Conservation (phyloP, 495 filamentous ascomycete genomes). For the Pyrenula massariospora region DNA sequence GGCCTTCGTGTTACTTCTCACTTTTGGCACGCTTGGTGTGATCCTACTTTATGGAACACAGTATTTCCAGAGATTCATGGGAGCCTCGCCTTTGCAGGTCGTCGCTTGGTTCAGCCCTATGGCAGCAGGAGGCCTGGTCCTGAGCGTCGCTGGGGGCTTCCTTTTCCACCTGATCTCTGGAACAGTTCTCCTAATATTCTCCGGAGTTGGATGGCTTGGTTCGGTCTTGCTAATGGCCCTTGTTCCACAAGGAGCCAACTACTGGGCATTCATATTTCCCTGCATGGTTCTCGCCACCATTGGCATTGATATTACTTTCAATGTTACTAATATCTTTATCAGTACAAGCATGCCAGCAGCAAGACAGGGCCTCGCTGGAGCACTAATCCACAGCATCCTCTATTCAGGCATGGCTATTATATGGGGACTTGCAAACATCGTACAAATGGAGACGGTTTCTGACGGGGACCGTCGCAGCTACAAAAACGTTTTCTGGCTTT, state of each 20-base stretch:
- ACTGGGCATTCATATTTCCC: constrained; percentile 70
- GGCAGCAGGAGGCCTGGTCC: constrained; percentile 60
- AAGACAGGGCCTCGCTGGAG: constrained; percentile 68
- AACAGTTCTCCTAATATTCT: constrained; percentile 56
- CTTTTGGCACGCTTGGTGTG: constrained; percentile 66
- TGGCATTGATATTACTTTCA: constrained; percentile 76
- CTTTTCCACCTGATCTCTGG: constrained; percentile 67
- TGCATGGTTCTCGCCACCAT: constrained; percentile 73
- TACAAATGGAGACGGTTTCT: constrained; percentile 40
- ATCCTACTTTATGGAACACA: constrained; percentile 69
- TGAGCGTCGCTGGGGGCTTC: constrained; percentile 60
- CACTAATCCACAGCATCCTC: constrained; percentile 50
- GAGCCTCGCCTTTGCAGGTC: constrained; percentile 51
- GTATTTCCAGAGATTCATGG: constrained; percentile 64
- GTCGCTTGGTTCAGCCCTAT: constrained; percentile 74
- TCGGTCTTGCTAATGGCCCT: constrained; percentile 62
- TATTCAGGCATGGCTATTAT: constrained; percentile 79
- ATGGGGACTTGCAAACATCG: constrained; percentile 64
- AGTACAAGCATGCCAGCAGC: constrained; percentile 58
- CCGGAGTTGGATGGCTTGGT: constrained; percentile 51
- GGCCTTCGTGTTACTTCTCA: constrained; percentile 53
- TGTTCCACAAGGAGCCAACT: constrained; percentile 46
- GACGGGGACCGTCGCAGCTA: constrained; percentile 38
- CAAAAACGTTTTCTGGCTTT: constrained; percentile 58
- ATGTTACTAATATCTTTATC: constrained; percentile 75